These are phyloP conservation scores for Ophiostoma australiae DNA, from an alignment of 2,329 filamentous ascomycete genomes.

Conservation along the genomic window DNA sequence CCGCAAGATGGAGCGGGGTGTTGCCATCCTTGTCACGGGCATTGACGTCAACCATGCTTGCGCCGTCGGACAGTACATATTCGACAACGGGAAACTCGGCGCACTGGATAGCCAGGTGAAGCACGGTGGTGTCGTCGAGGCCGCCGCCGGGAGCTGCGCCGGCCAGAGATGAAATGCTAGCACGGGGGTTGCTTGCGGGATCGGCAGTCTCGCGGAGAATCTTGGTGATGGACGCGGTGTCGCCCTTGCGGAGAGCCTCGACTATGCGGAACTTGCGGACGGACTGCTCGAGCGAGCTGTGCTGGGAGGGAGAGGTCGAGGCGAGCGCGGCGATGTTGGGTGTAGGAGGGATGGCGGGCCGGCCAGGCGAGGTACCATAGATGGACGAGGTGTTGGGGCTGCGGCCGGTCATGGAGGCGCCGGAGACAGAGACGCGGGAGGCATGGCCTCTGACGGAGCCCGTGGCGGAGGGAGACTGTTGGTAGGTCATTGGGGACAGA, in stretches of 20 bases:
- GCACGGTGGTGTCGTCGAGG: conserved; percentile 78
- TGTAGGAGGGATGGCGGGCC: not conserved
- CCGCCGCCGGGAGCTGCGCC: conserved; percentile 39
- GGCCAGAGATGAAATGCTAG: conserved; percentile 52
- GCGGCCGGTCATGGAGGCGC: conserved; percentile 38
- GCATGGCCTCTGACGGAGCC: conserved; percentile 41
- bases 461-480: conserved; percentile 27
- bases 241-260: conserved; percentile 83
- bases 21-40: conserved; percentile 90
- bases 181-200: conserved; percentile 45
- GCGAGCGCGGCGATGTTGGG: conserved; percentile 19
- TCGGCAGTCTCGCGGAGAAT: conserved; percentile 65
- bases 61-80: conserved; percentile 78
- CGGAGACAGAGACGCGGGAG: conserved; percentile 45
- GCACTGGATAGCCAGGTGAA: conserved; percentile 93
- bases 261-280: conserved; percentile 92
- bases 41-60: conserved; percentile 71
- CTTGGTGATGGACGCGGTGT: conserved; percentile 83
- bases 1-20: conserved; percentile 83
- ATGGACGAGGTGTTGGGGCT: conserved; percentile 33
- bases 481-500: conserved; percentile 24
- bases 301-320: conserved; percentile 15
- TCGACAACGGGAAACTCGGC: conserved; percentile 89
- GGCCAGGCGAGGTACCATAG: conserved; percentile 19
- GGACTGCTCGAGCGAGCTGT: conserved; percentile 74